phyloP scores from a whole-genome alignment of 306 rosid species.

The Vigna mungo region DNA sequence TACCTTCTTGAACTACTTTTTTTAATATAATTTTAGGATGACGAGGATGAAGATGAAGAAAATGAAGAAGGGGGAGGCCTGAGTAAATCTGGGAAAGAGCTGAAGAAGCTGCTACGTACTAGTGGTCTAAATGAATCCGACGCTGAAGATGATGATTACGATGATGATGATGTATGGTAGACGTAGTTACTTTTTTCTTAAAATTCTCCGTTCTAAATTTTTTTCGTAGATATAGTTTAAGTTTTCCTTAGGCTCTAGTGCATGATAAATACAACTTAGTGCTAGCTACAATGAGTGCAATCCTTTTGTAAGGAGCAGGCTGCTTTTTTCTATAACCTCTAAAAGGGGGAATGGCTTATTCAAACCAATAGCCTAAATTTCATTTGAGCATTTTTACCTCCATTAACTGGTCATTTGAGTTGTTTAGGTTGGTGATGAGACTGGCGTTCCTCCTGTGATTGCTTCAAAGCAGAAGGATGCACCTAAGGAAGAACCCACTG shows the following conservation, averaged over 20 bases:
- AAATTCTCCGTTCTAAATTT: neutral
- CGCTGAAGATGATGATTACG: constrained; percentile 78
- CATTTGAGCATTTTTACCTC: constrained; percentile 13
- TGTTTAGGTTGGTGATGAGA: constrained; percentile 71
- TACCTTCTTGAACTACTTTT: constrained; percentile 9
- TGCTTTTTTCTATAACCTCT: constrained; percentile 16
- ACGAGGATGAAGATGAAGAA: constrained; percentile 73
- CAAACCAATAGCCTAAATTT: constrained; percentile 15
- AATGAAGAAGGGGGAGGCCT: constrained; percentile 77
- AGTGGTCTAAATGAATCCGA: constrained; percentile 75
- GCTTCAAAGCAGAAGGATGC: constrained; percentile 77
- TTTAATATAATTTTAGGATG: constrained; percentile 49
- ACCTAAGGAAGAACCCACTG: constrained; percentile 76
- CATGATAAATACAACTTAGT: neutral
- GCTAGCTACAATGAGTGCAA: neutral
- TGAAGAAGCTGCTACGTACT: constrained; percentile 77
- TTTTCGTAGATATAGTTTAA: neutral
- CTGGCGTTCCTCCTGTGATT: constrained; percentile 50
- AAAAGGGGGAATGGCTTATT: neutral
- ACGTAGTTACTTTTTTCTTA: neutral
- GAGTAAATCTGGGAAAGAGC: constrained; percentile 89
- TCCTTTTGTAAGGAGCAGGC: neutral
- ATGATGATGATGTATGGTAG: constrained; percentile 58
- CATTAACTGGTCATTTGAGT: constrained; percentile 39
- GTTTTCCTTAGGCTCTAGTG: neutral